phyloP scores from a whole-genome alignment of 2,329 filamentous ascomycete species.

The Fusarium sororula region DNA sequence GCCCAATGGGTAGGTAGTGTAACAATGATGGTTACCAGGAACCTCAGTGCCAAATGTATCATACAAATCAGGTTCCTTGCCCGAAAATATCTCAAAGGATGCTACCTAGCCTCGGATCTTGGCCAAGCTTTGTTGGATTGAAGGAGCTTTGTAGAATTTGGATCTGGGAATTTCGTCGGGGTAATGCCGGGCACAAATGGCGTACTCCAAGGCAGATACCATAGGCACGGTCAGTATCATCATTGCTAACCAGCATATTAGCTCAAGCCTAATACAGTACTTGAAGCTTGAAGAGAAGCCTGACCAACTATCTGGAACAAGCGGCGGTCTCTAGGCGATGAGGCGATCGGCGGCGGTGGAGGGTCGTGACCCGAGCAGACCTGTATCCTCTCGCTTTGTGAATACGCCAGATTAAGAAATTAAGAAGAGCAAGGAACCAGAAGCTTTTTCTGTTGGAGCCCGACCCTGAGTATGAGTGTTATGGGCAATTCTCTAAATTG shows the following conservation, averaged over 20 bases:
- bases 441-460: no score
- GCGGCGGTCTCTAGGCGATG: background rate
- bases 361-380: no score
- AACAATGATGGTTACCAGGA: background rate
- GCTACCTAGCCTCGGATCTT: background rate
- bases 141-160: background rate
- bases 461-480: no score
- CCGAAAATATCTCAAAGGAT: background rate
- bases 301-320: background rate
- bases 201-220: background rate
- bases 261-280: background rate
- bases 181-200: background rate
- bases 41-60: no score
- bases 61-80: no score
- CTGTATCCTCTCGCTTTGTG: no score
- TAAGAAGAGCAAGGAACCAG: no score
- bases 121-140: background rate
- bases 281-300: background rate
- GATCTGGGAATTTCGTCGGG: accelerated
- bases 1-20: background rate
- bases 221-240: background rate
- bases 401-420: no score
- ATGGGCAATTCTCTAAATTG: no score
- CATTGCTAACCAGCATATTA: background rate
- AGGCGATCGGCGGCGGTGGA: no score